These are phyloP conservation scores for Ophiocordyceps unilateralis DNA, from an alignment of 2,329 filamentous ascomycete species.

Conservation along the genomic window DNA sequence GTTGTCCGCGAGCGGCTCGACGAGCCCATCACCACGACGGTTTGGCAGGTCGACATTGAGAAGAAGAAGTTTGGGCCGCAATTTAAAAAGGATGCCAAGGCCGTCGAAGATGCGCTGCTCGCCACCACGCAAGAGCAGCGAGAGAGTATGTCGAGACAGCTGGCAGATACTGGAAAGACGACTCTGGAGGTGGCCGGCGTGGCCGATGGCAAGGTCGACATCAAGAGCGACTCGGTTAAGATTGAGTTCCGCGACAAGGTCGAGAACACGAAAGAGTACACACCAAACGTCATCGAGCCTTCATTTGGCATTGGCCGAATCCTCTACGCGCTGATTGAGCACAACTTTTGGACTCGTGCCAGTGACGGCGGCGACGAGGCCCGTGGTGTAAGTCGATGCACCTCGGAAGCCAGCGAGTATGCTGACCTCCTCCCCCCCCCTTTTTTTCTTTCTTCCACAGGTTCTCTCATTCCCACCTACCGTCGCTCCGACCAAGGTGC, in stretches of 20 bases:
- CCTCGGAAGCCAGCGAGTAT: background rate
- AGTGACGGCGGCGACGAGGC: conserved; percentile 49
- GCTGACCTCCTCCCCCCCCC: background rate
- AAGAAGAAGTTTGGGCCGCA: conserved; percentile 92
- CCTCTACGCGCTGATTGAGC: conserved; percentile 82
- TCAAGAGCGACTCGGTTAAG: conserved; percentile 61
- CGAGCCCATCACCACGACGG: conserved; percentile 63
- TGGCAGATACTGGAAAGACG: conserved; percentile 59
- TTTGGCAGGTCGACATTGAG: conserved; percentile 75
- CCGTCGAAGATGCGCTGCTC: conserved; percentile 63
- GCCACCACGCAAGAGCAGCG: conserved; percentile 64
- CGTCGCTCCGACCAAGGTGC: conserved; percentile 86
- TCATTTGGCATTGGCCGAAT: conserved; percentile 96
- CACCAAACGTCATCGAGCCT: conserved; percentile 90
- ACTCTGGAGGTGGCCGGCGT: conserved; percentile 54
- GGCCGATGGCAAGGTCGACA: conserved; percentile 55
- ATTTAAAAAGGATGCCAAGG: conserved; percentile 88
- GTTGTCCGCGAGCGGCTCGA: conserved; percentile 69
- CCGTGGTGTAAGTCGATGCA: conserved; percentile 55
- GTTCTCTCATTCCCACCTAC: conserved; percentile 38
- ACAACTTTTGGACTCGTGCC: conserved; percentile 79
- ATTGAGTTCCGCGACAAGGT: conserved; percentile 72
- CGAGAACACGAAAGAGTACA: conserved; percentile 79
- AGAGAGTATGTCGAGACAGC: conserved; percentile 59
- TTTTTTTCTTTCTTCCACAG: too few species aligned